Base-by-base conservation (phyloP, 2,329 filamentous ascomycete species). In the Trichoderma sp. region DNA sequence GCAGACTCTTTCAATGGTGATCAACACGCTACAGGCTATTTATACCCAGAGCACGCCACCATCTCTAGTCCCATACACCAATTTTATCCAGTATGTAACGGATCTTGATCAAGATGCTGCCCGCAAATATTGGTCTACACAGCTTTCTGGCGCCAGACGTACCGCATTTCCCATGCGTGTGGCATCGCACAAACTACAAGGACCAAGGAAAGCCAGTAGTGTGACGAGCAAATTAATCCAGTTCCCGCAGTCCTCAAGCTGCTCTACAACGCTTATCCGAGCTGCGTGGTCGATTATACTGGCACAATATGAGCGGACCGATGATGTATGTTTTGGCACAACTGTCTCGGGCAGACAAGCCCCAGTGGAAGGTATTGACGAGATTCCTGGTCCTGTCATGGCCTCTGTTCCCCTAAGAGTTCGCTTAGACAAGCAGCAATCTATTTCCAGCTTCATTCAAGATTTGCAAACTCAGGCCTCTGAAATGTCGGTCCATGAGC, bases 251-350 rank as follows among this genome's bases (percentile, higher is more conserved):
- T 47, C 57, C 0, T 10, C 43, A 3, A 21, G 24, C 10, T 40
- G 57, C 5, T 53, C 40, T 31, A 65, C 73, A 4, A 71, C 69
- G 1, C 16, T 69, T 4, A n/a, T 69, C 3, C 67, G 67, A n/a
- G 60, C 67, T 10, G 35, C 60, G 16, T 69, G 67, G 67, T 60
- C 67, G 16, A 14, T 70, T 0, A 33, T 81, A 5, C 74, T 81
- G 0, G 75, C 77, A 0, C 71, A 78, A 2, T 81, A 82, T 57
- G 75, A 80, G 71, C 75, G 13, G 66, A 76, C 62, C n/a, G 35
- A 69, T 16, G 63, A 70, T 37, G 61, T 76, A 10, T n/a, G 72
- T 3, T 76, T 75, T 55, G 75, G 75, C 3, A 66, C 69, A 3
- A 71, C 72, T 3, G 60, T 73, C 2, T 72, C 70, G 1, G 75